A percentile compares a stretch with the other conserved stretches of the same genome.
Evolutionary conservation across 2,329 filamentous ascomycete species (phyloP).

Genomic region (Trichophyton simii): DNA sequence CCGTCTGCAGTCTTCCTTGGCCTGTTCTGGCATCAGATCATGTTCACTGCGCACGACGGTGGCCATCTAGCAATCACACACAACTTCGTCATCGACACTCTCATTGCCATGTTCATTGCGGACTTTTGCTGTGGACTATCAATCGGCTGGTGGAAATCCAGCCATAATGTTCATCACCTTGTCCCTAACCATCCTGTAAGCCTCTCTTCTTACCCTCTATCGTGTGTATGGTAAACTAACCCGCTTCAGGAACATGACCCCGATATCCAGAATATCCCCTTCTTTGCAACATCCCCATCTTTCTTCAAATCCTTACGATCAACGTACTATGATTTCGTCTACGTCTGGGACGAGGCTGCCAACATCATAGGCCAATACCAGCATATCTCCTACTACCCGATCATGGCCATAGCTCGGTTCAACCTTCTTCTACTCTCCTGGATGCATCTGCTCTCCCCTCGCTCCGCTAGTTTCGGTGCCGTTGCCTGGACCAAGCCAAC

Average conservation of each 20-base stretch:
- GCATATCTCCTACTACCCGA: constrained; percentile 68
- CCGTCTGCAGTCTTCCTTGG: constrained; percentile 64
- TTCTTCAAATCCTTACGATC: constrained; percentile 61
- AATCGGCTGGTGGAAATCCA: constrained; percentile 92
- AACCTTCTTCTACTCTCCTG: constrained; percentile 75
- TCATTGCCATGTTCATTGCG: constrained; percentile 80
- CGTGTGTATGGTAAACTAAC: background rate
- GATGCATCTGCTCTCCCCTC: constrained; percentile 58
- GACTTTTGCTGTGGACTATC: constrained; percentile 82
- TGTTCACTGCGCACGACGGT: constrained; percentile 87
- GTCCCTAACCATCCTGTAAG: constrained; percentile 70
- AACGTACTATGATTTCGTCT: constrained; percentile 69
- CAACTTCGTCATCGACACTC: constrained; percentile 65
- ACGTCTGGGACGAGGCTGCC: constrained; percentile 62
- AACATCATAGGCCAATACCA: constrained; percentile 59
- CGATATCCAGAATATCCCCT: constrained; percentile 81
- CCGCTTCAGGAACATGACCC: constrained; percentile 63
- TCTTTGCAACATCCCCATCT: constrained; percentile 74
- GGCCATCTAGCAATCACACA: constrained; percentile 97
- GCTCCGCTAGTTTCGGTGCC: constrained; percentile 59
- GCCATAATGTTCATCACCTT: constrained; percentile 92
- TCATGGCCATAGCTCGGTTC: constrained; percentile 70
- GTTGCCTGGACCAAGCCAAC: constrained; percentile 74
- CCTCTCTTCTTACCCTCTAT: background rate
- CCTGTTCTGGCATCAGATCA: constrained; percentile 82